phyloP scores from a whole-genome alignment of 2,329 filamentous ascomycete genomes.

The Huntiella savannae region DNA sequence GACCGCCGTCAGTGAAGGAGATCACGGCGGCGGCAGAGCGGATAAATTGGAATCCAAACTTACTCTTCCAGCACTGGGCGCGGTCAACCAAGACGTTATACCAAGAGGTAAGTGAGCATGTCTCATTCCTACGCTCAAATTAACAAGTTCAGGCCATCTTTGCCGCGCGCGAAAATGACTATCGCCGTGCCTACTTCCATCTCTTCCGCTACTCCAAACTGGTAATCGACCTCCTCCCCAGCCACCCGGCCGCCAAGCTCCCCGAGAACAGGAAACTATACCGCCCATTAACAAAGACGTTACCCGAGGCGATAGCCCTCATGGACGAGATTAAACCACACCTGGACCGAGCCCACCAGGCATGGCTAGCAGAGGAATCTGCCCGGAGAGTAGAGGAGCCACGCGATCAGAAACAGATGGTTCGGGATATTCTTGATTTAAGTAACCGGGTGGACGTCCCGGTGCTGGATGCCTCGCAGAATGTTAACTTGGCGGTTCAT shows the following conservation, averaged over 20 bases:
- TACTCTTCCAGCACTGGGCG: slow-evolving; percentile 65
- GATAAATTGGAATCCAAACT: slow-evolving; percentile 62
- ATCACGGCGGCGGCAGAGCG: slow-evolving; percentile 56
- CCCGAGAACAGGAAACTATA: slow-evolving; percentile 46
- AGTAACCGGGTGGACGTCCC: slow-evolving; percentile 22
- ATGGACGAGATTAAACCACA: slow-evolving; percentile 65
- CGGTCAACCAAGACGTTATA: slow-evolving; percentile 61
- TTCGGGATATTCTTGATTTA: slow-evolving; percentile 16
- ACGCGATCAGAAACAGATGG: slow-evolving; percentile 7
- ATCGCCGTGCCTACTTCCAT: slow-evolving; percentile 74
- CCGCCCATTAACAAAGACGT: slow-evolving; percentile 27
- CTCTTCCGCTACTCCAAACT: slow-evolving; percentile 78
- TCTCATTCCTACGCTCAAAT: slow-evolving; percentile 11
- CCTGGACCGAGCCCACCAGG: slow-evolving; percentile 51
- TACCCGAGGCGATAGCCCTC: slow-evolving; percentile 41
- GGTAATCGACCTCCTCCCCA: slow-evolving; percentile 54
- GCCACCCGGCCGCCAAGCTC: slow-evolving; percentile 56
- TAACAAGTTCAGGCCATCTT: slow-evolving; percentile 46
- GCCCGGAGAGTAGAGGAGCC: not conserved
- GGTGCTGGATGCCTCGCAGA: slow-evolving; percentile 47
- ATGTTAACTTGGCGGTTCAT: slow-evolving; percentile 58
- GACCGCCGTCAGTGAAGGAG: slow-evolving; percentile 44
- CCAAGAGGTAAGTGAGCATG: slow-evolving; percentile 44
- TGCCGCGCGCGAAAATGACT: slow-evolving; percentile 70
- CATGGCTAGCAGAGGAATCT: slow-evolving; percentile 32